A percentile compares a stretch with the other conserved stretches of the same genome.
Evolutionary conservation across 176 grass and related monocot genomes (phyloP).

Genomic region (Oryza officinalis): DNA sequence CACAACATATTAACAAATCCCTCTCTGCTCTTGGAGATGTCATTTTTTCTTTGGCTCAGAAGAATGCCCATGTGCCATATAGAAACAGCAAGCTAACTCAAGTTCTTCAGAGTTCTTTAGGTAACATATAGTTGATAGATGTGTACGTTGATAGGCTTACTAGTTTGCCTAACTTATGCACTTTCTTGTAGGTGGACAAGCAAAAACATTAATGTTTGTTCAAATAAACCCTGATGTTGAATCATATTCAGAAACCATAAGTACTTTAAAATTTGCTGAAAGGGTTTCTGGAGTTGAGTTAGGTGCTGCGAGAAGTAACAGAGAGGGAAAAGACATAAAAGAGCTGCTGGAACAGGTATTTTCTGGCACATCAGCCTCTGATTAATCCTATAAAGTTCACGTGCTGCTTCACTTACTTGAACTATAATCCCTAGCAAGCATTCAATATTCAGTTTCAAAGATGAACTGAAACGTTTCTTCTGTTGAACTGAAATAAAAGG

Average conservation of each 20-base stretch:
- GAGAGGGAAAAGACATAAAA: constrained; percentile 98
- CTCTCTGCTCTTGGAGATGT: constrained; percentile 95
- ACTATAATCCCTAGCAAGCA: constrained; percentile 1
- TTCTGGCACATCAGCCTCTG: background rate
- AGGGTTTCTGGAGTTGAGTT: constrained; percentile 98
- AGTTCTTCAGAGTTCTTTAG: constrained; percentile 98
- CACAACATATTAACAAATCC: constrained; percentile 91
- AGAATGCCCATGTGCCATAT: constrained; percentile 82
- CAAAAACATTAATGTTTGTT: constrained; percentile 97
- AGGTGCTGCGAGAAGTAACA: constrained; percentile 89
- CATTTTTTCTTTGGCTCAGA: constrained; percentile 88
- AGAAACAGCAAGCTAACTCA: constrained; percentile 98
- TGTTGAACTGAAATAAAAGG: constrained; percentile 5
- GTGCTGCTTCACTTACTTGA: background rate
- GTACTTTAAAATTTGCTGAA: constrained; percentile 98
- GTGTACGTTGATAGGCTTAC: background rate
- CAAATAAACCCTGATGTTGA: constrained; percentile 91
- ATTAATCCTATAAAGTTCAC: background rate
- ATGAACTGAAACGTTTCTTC: background rate
- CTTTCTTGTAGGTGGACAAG: constrained; percentile 82
- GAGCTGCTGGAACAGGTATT: constrained; percentile 89
- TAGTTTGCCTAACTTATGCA: background rate
- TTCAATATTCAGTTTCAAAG: background rate
- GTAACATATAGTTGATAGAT: constrained; percentile 43
- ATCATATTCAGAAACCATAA: constrained; percentile 94